Conservation (phyloP, 345 rosid species). For the Syzygium oleosum region DNA sequence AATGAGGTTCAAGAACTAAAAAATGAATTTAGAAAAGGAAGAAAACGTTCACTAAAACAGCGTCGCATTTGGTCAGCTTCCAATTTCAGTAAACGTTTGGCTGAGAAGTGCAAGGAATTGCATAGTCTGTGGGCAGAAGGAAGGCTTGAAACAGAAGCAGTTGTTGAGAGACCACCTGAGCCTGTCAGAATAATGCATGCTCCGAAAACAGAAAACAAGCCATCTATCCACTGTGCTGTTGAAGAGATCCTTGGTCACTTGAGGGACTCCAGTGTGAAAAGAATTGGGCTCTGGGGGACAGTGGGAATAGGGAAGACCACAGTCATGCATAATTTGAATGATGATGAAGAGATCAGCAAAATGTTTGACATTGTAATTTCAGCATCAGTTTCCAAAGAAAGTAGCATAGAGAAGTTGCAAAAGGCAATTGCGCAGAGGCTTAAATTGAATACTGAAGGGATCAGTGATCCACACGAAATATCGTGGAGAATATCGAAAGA, state of each 20-base stretch:
- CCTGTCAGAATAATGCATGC: constrained; percentile 13
- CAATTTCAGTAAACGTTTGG: constrained; percentile 7
- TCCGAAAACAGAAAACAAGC: constrained; percentile 5
- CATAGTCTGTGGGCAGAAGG: constrained; percentile 7
- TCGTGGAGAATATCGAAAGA: constrained; percentile 15
- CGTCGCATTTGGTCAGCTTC: neutral
- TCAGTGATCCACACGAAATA: neutral
- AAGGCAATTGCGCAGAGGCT: constrained; percentile 10
- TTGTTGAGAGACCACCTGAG: constrained; percentile 19
- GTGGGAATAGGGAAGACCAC: constrained; percentile 29
- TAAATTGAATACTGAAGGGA: constrained; percentile 5
- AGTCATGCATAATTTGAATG: constrained; percentile 26
- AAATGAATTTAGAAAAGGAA: neutral
- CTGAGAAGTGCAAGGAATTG: constrained; percentile 2
- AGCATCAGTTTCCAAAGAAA: constrained; percentile 1
- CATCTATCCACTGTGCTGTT: constrained; percentile 8
- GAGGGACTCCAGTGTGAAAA: neutral
- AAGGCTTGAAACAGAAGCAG: neutral
- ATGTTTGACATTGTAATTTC: constrained; percentile 26
- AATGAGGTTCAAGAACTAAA: constrained; percentile 1
- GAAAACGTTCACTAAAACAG: neutral
- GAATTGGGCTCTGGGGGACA: constrained; percentile 19
- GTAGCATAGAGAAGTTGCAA: constrained; percentile 12
- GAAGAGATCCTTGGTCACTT: constrained; percentile 6
- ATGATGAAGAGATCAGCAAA: constrained; percentile 7